A percentile compares a stretch with the other conserved stretches of the same genome.
Evolutionary conservation across 805 yeast species (phyloP).

Genomic region (Cyberlindnera euphorbiae): DNA sequence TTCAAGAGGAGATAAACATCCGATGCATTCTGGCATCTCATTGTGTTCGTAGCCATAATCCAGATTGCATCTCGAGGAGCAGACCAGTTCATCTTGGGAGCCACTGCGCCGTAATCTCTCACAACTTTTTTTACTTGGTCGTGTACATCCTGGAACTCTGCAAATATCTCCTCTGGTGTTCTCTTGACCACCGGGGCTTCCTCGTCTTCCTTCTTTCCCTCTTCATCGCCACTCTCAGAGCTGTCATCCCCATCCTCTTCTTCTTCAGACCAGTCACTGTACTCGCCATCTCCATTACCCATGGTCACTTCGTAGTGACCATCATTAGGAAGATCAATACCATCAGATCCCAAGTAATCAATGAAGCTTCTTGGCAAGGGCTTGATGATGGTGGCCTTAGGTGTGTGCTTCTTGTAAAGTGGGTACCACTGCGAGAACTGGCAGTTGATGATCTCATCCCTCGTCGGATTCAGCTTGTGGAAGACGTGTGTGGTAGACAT

Average conservation of each 20-base stretch:
- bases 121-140: slow-evolving; percentile 42
- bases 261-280: slow-evolving; percentile 67
- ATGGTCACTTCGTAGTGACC: slow-evolving; percentile 30
- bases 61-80: slow-evolving; percentile 93
- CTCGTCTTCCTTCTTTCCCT: slow-evolving; percentile 13
- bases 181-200: slow-evolving; percentile 7
- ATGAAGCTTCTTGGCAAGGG: slow-evolving; percentile 57
- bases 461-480: slow-evolving; percentile 26
- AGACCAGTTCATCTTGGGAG: slow-evolving; percentile 95
- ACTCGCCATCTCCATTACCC: slow-evolving; percentile 55
- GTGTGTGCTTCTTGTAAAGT: slow-evolving; percentile 41
- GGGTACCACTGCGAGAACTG: slow-evolving; percentile 58
- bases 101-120: slow-evolving; percentile 49
- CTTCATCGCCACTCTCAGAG: slow-evolving; percentile 24
- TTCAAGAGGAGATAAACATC: slow-evolving; percentile 81
- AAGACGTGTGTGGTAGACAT: slow-evolving; percentile 16
- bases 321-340: slow-evolving; percentile 56
- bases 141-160: slow-evolving; percentile 58
- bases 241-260: slow-evolving; percentile 21
- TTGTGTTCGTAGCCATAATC: slow-evolving; percentile 76
- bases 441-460: slow-evolving; percentile 45
- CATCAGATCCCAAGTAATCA: slow-evolving; percentile 60
- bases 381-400: slow-evolving; percentile 47
- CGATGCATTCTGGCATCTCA: slow-evolving; percentile 62
- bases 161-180: slow-evolving; percentile 24